These are phyloP conservation scores for Anthostomella pinea DNA, from an alignment of 2,329 filamentous ascomycete genomes.

Conservation along the genomic window DNA sequence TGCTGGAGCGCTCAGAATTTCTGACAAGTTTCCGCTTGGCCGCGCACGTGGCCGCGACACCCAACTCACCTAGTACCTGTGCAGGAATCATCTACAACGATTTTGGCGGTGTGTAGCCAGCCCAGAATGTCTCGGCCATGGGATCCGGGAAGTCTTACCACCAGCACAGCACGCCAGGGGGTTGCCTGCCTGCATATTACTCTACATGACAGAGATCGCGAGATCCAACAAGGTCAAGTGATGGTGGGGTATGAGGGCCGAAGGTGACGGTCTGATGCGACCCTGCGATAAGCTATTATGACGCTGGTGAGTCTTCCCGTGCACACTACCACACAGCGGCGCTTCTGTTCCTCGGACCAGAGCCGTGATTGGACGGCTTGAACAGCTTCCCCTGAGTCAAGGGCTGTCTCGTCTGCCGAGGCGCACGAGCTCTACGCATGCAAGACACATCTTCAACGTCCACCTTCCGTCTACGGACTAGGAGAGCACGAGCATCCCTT, in stretches of 20 bases:
- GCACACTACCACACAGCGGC: conserved; percentile 14
- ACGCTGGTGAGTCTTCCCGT: conserved; percentile 5
- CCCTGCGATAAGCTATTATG: conserved; percentile 15
- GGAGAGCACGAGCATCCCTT: conserved; percentile 19
- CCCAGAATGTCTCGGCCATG: too few relatives aligned
- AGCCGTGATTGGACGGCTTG: conserved; percentile 20
- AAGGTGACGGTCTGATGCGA: conserved; percentile 25
- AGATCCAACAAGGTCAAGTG: conserved; percentile 28
- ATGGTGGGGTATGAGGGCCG: conserved; percentile 27
- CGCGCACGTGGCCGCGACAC: too few relatives aligned
- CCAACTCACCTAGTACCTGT: too few relatives aligned
- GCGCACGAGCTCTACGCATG: conserved; percentile 15
- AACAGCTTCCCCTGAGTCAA: conserved; percentile 25
- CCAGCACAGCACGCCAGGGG: background rate
- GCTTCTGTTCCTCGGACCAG: conserved; percentile 10
- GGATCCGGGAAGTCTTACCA: too few relatives aligned
- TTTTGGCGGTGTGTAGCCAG: too few relatives aligned
- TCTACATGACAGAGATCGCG: conserved; percentile 23
- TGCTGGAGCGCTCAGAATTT: too few relatives aligned
- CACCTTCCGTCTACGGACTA: conserved; percentile 29
- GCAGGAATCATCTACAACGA: too few relatives aligned
- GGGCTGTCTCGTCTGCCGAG: conserved; percentile 22
- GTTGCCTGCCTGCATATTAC: conserved; percentile 5
- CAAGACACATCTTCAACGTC: conserved; percentile 23
- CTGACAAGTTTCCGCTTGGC: too few relatives aligned